Evolutionary conservation across 2,329 filamentous ascomycete species (phyloP), one percentile per base, ranked within the genome.

Genomic region (Ceratocystis huliohia): DNA sequence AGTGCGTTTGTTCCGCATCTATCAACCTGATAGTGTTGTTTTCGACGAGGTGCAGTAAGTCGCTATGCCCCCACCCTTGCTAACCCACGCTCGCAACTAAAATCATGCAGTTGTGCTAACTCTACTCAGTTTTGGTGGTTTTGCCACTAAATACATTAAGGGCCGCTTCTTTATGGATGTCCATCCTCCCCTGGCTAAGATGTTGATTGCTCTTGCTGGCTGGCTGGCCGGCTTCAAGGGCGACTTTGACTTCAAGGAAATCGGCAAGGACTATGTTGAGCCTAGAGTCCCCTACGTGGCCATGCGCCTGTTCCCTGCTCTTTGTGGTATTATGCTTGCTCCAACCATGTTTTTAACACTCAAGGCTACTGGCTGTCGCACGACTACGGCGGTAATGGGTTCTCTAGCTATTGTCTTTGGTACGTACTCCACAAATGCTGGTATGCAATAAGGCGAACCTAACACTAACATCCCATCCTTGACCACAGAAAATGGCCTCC

Each of bases 141-240:
- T 99, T 75, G 94, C 94, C 70, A 91, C 89, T 72, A 99, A 99
- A 78, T 99, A 99, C 77, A 97, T 99, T 82, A 97, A 99, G 81
- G 94, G 94, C 73, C 88, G 83, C 75, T 99, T 99, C 83, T 99
- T 99, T 77, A 99, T 99, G 94, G 94, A 99, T 75, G 94, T 99
- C n/a, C 94, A 99, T 75, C 94, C 94, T 41, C 94, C 94, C 59
- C 82, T 99, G 68, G 94, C 94, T 70, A 99, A 99, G 81, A 85
- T 99, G 74, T 86, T 99, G 71, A 93, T 99, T 73, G 96, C 94
- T 64, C 84, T 99, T 68, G 91, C 92, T 70, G 94, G 93, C 71
- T 99, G 89, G 87, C 78, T 96, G 70, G 94, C 92, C 72, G 94
- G 94, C 65, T 99, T 97, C 76, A 84, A 96, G 74, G 94, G 94